Evolutionary conservation across 192 early-diverging fungal genomes (phyloP), one percentile per base, ranked within the genome.

Genomic region (Neocallimastix lanati): DNA sequence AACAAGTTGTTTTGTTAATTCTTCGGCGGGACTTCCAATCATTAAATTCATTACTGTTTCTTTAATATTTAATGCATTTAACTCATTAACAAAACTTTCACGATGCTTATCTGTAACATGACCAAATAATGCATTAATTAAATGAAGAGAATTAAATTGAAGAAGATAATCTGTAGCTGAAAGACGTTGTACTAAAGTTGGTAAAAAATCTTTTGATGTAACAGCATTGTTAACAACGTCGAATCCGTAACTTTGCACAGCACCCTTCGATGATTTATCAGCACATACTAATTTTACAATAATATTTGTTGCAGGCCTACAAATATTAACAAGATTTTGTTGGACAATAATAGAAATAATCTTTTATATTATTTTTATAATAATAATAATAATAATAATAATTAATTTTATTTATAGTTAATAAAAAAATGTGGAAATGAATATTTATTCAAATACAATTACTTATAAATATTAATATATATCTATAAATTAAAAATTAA

Each of bases 281-380:
- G 88, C 84, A 28, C 80, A 81, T 2, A 89, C 86, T 16, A 93
- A 80, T 80, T 92, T 91, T 78, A 91, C 89, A 29, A 93, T 83
- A 38, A 93, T 88, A 0, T 90, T 90, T 0, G 91, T 93, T 2
- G 92, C 91, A 13, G 92, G 92, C 3, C 92, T 83, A 79, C 90
- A 88, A 78, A 93, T 89, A 67, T 90, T 93, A 14, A 91, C 90
- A 18, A 92, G 86, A 16, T 86, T 86, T 84, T 93, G 85, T 28
- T 85, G 83, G 15, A 92, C 89, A 58, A 92, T 83, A 33, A 93
- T 89, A 2, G 81, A 77, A 30, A 89, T 79, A 12, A 89, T 80
- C 84, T 85, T 79, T 81, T 28, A 21, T 76, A 12, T 79, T 28
- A 14, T 35, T 33, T 28, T n/a, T 28, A 30, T 12, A 80, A 6